Percentiles rank a stretch among this genome's conserved stretches.
Conservation (phyloP, 352 stramenopile genomes). For the Globisporangium cystogenes region DNA sequence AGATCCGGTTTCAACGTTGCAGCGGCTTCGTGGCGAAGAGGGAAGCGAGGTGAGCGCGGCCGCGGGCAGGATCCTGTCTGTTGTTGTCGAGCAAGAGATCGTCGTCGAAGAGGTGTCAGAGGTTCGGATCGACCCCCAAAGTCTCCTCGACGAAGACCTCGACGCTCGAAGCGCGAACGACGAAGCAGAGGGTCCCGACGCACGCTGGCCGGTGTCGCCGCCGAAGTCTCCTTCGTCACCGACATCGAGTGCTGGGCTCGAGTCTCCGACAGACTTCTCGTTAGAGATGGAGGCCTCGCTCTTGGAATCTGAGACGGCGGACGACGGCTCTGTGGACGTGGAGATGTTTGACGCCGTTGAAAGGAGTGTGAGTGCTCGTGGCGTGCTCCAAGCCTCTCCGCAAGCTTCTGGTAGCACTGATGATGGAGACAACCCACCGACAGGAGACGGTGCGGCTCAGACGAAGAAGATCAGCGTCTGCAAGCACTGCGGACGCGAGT, state of each 20-base stretch:
- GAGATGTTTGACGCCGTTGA: not conserved
- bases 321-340: not conserved
- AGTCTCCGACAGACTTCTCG: conserved; percentile 4
- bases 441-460: not conserved
- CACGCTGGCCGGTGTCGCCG: not conserved
- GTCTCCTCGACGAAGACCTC: not conserved
- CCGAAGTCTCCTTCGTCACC: not conserved
- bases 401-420: not conserved
- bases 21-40: too few species aligned
- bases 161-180: not conserved
- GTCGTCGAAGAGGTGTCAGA: too few species aligned
- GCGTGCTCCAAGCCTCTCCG: not conserved
- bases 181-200: not conserved
- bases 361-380: not conserved
- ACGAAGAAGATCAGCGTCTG: not conserved
- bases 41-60: too few species aligned
- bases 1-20: too few species aligned
- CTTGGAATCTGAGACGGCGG: not conserved
- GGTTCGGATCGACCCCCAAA: too few species aligned
- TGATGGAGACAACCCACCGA: not conserved
- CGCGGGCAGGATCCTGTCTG: too few species aligned
- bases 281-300: not conserved
- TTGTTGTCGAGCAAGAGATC: too few species aligned
- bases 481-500: not conserved
- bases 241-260: not conserved